Evolutionary conservation across 305 asterid species (phyloP).

Genomic region (Fraxinus velutina): DNA sequence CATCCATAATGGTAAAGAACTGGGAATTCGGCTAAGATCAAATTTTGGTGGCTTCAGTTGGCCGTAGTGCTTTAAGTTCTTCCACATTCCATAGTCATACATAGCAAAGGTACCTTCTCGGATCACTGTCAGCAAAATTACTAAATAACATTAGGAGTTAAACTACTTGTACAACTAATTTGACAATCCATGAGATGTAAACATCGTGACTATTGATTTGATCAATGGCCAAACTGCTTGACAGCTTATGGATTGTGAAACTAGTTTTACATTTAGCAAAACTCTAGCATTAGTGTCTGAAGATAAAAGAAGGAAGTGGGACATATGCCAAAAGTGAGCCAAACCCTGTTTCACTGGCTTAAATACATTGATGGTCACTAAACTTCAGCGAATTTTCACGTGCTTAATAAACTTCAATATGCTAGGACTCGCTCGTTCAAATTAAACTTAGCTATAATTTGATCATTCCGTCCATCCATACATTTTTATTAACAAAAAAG

Average conservation of each 20-base stretch:
- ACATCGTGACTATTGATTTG: too few species aligned
- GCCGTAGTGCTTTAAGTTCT: constrained; percentile 54
- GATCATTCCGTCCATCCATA: background rate
- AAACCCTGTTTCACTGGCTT: background rate
- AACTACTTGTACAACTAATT: too few species aligned
- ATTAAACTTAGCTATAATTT: background rate
- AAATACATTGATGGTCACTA: background rate
- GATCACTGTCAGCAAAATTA: constrained; percentile 58
- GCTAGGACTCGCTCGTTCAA: background rate
- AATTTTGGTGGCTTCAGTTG: constrained; percentile 61
- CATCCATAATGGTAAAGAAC: constrained; percentile 76
- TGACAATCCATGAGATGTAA: too few species aligned
- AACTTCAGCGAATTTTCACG: background rate
- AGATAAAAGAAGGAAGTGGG: background rate
- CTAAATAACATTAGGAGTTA: background rate
- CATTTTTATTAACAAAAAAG: background rate
- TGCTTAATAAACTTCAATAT: background rate
- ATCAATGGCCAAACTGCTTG: too few species aligned
- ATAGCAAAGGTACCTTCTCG: constrained; percentile 72
- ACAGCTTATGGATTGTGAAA: background rate
- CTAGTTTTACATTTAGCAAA: background rate
- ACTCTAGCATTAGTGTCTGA: background rate
- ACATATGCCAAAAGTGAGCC: background rate
- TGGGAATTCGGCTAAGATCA: constrained; percentile 67
- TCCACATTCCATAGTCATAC: constrained; percentile 84